phyloP scores from a whole-genome alignment of 331 rosid species.

The Phaseolus coccineus region DNA sequence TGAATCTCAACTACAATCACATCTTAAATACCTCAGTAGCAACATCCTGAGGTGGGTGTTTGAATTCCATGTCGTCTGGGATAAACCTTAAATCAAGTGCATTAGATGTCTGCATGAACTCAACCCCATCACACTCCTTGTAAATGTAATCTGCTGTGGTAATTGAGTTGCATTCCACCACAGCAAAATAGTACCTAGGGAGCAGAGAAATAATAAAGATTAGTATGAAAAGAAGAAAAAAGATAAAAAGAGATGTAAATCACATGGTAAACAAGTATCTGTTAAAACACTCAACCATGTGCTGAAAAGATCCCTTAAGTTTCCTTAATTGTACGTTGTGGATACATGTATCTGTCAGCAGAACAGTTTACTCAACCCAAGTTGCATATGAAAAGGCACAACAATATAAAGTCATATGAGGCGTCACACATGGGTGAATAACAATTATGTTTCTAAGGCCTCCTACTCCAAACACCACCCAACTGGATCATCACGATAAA shows the following conservation, averaged over 20 bases:
- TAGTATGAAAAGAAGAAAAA: neutral
- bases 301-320: neutral
- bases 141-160: conserved; percentile 82
- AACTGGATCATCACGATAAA: neutral
- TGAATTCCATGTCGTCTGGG: conserved; percentile 81
- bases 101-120: conserved; percentile 77
- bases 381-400: neutral
- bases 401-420: neutral
- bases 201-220: conserved; percentile 28
- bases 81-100: conserved; percentile 89
- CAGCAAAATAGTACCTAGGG: conserved; percentile 77
- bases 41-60: conserved; percentile 73
- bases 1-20: neutral
- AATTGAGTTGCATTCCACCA: conserved; percentile 84
- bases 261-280: conserved; percentile 25
- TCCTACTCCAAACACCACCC: neutral
- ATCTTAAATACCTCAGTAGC: conserved; percentile 76
- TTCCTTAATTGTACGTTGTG: neutral
- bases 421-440: neutral
- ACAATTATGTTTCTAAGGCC: neutral
- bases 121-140: conserved; percentile 80
- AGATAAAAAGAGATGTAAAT: neutral
- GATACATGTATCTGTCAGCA: conserved; percentile 7
- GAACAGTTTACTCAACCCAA: conserved; percentile 5
- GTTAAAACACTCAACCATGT: neutral